Conservation (phyloP, 805 yeast species). For the Alloascoidea africana region DNA sequence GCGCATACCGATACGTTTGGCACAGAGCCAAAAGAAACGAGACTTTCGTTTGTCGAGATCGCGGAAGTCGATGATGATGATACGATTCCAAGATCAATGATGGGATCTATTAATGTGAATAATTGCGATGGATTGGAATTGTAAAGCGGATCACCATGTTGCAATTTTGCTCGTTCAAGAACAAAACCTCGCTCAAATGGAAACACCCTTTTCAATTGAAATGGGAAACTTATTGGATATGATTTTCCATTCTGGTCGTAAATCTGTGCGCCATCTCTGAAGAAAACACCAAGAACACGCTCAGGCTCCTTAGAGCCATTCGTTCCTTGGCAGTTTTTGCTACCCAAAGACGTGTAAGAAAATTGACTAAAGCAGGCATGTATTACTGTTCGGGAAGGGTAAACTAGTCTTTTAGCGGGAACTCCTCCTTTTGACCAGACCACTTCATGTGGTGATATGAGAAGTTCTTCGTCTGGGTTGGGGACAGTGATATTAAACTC, state of each 20-base stretch:
- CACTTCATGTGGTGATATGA: slow-evolving; percentile 23
- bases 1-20: slow-evolving; percentile 32
- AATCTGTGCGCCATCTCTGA: slow-evolving; percentile 43
- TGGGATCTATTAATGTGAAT: slow-evolving; percentile 59
- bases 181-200: slow-evolving; percentile 57
- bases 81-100: slow-evolving; percentile 57
- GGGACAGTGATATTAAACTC: slow-evolving; percentile 3
- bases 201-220: slow-evolving; percentile 41
- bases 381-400: slow-evolving; percentile 30
- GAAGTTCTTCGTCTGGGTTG: slow-evolving; percentile 18
- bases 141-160: slow-evolving; percentile 5
- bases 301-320: slow-evolving; percentile 7
- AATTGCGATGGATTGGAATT: slow-evolving; percentile 19
- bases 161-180: slow-evolving; percentile 35
- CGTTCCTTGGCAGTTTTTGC: slow-evolving; percentile 5
- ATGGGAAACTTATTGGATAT: slow-evolving; percentile 54
- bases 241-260: slow-evolving; percentile 46
- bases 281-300: slow-evolving; percentile 41
- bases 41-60: slow-evolving; percentile 39
- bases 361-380: slow-evolving; percentile 51
- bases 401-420: slow-evolving; percentile 31
- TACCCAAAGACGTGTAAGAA: slow-evolving; percentile 11
- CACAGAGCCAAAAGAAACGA: slow-evolving; percentile 36
- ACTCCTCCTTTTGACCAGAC: slow-evolving; percentile 34
- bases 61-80: slow-evolving; percentile 57